Evolutionary conservation across 1,139 yeast species (phyloP), one percentile per base, ranked within the genome.

Genomic region (Wickerhamomyces sp.): DNA sequence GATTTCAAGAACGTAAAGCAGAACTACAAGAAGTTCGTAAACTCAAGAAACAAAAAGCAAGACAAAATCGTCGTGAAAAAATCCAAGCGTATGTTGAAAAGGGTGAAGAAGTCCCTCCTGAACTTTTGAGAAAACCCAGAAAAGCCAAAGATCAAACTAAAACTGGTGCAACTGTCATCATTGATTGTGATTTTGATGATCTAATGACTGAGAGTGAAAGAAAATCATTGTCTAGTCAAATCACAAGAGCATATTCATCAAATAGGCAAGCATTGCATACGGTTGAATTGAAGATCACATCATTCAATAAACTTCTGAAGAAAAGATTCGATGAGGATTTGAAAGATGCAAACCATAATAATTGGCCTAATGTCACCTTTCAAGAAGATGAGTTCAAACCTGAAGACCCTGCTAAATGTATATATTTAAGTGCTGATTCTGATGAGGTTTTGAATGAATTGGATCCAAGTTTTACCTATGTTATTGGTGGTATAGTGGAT

Each of bases 401-500:
- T 34, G 63, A 65, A 10, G 69, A 65, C 38, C 63, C 65, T 18
- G 68, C 70, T 6, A 76, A 76, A 44, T 70, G 71, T 47, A 75
- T 88, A 0, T 93, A 93, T 60, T 69, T 93, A 39, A 84, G 95
- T 1, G 95, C 98, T 0, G 99, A 93, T 57, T 83, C 96, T 0
- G 86, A 83, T 15, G 85, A 85, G 29, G 75, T 76, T 23, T 66
- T 85, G 34, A 78, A 76, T 18, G 71, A 67, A 10, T 68, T 93
- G 42, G 81, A 84, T 50, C 78, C 81, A 6, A 84, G 81, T 6
- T 74, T 75, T 63, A 85, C 94, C 0, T 93, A 93, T 58, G 78
- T 91, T 40, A 81, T 93, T 44, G 99, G 99, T 10, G 99, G 99
- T 0, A 91, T 93, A 45, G 98, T 93, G 9, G 99, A 93, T 64